Conservation (phyloP, 768 basidiomycete species). For the Termitomyces sp. region DNA sequence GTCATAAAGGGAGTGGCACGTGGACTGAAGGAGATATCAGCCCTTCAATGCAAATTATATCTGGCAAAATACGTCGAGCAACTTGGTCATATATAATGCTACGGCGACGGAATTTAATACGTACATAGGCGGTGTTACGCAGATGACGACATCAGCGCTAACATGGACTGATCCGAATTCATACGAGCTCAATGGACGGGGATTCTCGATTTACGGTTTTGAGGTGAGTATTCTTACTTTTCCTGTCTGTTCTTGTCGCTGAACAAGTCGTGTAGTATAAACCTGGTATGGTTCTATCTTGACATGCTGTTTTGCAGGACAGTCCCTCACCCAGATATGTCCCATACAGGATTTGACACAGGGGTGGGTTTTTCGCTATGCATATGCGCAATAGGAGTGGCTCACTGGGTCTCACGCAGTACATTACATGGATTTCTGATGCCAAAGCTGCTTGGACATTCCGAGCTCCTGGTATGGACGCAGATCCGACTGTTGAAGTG, state of each 20-base stretch:
- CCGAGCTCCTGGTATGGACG: slow-evolving; percentile 57
- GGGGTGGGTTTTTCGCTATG: slow-evolving; percentile 35
- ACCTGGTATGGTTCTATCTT: slow-evolving; percentile 23
- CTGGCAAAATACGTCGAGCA: slow-evolving; percentile 58
- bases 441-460: slow-evolving; percentile 72
- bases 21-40: slow-evolving; percentile 22
- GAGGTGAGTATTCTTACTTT: slow-evolving; percentile 36
- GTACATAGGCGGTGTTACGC: slow-evolving; percentile 63
- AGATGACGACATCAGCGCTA: slow-evolving; percentile 77
- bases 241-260: not conserved
- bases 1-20: not conserved
- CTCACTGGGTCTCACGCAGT: slow-evolving; percentile 32
- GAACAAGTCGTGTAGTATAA: slow-evolving; percentile 26
- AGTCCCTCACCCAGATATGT: not conserved
- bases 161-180: slow-evolving; percentile 62
- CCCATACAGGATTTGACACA: slow-evolving; percentile 51
- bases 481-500: slow-evolving; percentile 56
- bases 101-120: slow-evolving; percentile 52
- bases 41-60: slow-evolving; percentile 73
- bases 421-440: slow-evolving; percentile 81
- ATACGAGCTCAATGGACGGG: slow-evolving; percentile 54
- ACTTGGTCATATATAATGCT: slow-evolving; percentile 52
- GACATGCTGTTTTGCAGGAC: not conserved
- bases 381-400: not conserved
- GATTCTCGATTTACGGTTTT: slow-evolving; percentile 77